Percentiles rank a stretch among this genome's conserved stretches.
Evolutionary conservation across 768 basidiomycete species (phyloP).

Genomic region (Boletus pseudo-olivaceus): DNA sequence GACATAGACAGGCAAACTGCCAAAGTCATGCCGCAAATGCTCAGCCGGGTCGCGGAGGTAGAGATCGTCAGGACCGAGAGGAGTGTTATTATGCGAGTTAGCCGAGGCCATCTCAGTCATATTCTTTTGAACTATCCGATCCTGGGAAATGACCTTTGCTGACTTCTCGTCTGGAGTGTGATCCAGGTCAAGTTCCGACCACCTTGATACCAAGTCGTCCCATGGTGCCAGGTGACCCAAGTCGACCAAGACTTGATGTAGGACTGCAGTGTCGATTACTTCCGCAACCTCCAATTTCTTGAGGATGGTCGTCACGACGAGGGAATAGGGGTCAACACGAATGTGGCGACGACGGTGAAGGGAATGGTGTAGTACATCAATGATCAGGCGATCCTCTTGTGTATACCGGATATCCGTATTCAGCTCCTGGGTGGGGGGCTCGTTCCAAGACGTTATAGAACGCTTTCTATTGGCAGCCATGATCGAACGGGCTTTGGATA

Average conservation of each 20-base stretch:
- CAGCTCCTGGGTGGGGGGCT: constrained; percentile 28
- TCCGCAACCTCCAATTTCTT: constrained; percentile 48
- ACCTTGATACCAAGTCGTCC: constrained; percentile 59
- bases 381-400: constrained; percentile 50
- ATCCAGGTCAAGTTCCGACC: constrained; percentile 33
- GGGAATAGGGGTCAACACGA: constrained; percentile 62
- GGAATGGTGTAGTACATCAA: constrained; percentile 56
- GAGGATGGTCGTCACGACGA: constrained; percentile 52
- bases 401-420: constrained; percentile 40
- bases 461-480: constrained; percentile 35
- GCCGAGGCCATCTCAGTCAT: constrained; percentile 8
- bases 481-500: constrained; percentile 44
- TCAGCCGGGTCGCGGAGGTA: constrained; percentile 62
- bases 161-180: constrained; percentile 23
- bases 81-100: constrained; percentile 19
- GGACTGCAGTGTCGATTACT: constrained; percentile 21
- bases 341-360: constrained; percentile 43
- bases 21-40: constrained; percentile 81
- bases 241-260: constrained; percentile 55
- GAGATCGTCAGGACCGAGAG: constrained; percentile 62
- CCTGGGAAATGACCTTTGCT: constrained; percentile 33
- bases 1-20: constrained; percentile 74
- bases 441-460: constrained; percentile 28
- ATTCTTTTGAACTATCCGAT: constrained; percentile 21
- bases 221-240: constrained; percentile 78